phyloP scores from a whole-genome alignment of 2,329 filamentous ascomycete species.

The Pochonia chlamydosporia region DNA sequence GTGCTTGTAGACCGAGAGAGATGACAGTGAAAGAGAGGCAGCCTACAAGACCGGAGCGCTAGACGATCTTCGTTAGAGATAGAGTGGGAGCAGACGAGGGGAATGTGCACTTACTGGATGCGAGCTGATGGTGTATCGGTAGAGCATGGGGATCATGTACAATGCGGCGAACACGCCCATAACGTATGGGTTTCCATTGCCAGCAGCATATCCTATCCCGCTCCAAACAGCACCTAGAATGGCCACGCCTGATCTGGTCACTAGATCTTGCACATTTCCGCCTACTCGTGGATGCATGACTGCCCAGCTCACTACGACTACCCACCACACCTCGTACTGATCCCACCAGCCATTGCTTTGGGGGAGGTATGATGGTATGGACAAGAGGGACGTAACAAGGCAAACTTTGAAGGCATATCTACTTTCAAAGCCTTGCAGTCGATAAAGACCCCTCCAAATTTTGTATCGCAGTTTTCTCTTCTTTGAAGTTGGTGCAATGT shows the following conservation, averaged over 20 bases:
- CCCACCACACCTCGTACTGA: conserved; percentile 51
- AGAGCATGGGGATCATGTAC: conserved; percentile 56
- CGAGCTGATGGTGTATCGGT: conserved; percentile 47
- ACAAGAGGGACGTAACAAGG: conserved; percentile 42
- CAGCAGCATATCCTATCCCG: conserved; percentile 44
- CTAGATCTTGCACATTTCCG: conserved; percentile 51
- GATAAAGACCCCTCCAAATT: conserved; percentile 44
- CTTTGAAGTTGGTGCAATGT: conserved; percentile 18
- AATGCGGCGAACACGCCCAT: conserved; percentile 48
- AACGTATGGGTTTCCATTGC: conserved; percentile 47
- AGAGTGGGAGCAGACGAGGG: neutral
- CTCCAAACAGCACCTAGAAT: conserved; percentile 50
- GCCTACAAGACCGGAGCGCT: conserved; percentile 52
- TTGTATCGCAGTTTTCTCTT: conserved; percentile 36
- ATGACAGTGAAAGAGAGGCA: conserved; percentile 52
- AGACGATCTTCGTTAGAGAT: neutral
- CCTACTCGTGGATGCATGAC: conserved; percentile 46
- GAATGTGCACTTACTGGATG: conserved; percentile 36
- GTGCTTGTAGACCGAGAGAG: conserved; percentile 36
- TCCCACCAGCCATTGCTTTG: conserved; percentile 47
- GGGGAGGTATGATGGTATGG: conserved; percentile 47
- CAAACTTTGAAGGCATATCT: conserved; percentile 53
- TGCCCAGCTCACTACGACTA: conserved; percentile 50
- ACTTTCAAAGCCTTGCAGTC: conserved; percentile 51
- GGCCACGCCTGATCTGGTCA: conserved; percentile 43